These are phyloP conservation scores for Tylopilus subfusipes DNA, from an alignment of 768 basidiomycete genomes.

Conservation along the genomic window DNA sequence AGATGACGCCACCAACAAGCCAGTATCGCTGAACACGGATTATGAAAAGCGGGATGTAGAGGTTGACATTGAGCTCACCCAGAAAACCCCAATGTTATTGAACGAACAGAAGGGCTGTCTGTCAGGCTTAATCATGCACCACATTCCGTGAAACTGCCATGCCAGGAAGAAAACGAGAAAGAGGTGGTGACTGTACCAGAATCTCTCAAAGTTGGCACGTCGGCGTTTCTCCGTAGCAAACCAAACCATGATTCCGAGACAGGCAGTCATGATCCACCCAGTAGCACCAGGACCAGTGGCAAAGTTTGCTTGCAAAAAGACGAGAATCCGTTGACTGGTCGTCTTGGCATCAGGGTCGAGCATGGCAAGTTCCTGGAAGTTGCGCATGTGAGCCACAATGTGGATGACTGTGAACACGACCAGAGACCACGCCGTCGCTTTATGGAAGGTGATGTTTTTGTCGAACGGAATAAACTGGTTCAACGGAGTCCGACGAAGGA, in stretches of 20 bases:
- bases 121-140: slow-evolving; percentile 95
- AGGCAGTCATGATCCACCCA: slow-evolving; percentile 83
- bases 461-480: slow-evolving; percentile 90
- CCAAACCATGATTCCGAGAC: slow-evolving; percentile 76
- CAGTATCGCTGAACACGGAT: slow-evolving; percentile 66
- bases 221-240: slow-evolving; percentile 81
- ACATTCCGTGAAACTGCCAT: slow-evolving; percentile 97
- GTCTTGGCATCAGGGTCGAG: slow-evolving; percentile 51
- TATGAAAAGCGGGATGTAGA: slow-evolving; percentile 2
- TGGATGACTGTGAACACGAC: slow-evolving; percentile 75
- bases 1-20: slow-evolving; percentile 83
- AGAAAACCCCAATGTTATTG: slow-evolving; percentile 89
- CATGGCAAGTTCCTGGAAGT: slow-evolving; percentile 67
- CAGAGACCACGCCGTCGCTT: slow-evolving; percentile 88
- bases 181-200: slow-evolving; percentile 88
- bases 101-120: slow-evolving; percentile 82
- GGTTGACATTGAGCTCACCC: slow-evolving; percentile 52
- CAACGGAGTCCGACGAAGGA: slow-evolving; percentile 81
- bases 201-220: slow-evolving; percentile 76
- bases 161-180: slow-evolving; percentile 90
- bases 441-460: slow-evolving; percentile 89
- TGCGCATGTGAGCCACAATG: slow-evolving; percentile 81
- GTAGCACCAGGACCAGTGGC: slow-evolving; percentile 77
- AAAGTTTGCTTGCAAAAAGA: slow-evolving; percentile 81
- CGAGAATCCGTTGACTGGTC: slow-evolving; percentile 51